Percentiles rank a stretch among this genome's conserved stretches.
phyloP scores from a whole-genome alignment of 2,329 filamentous ascomycete genomes.

The Apiospora rasikravindrae region DNA sequence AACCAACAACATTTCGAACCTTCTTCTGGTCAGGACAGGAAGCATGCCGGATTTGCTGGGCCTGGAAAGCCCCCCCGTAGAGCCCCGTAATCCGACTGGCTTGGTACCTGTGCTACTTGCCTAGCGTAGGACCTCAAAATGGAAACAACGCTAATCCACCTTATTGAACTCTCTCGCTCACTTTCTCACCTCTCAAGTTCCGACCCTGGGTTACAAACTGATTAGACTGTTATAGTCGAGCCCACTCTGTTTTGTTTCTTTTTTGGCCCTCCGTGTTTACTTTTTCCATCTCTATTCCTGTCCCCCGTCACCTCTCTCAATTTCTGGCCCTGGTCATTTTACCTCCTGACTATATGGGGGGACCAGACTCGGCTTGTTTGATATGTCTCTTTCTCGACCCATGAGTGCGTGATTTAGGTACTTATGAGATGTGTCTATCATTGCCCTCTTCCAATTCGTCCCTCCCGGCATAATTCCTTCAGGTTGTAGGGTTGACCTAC shows the following conservation, averaged over 20 bases:
- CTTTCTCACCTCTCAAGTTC: neutral
- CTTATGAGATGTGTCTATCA: slow-evolving; percentile 1
- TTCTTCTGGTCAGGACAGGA: neutral
- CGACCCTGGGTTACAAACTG: slow-evolving; percentile 10
- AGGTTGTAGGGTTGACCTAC: neutral
- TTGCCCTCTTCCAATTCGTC: slow-evolving; percentile 13
- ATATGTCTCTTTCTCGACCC: slow-evolving; percentile 16
- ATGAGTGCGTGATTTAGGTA: slow-evolving; percentile 13
- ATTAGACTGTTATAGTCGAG: slow-evolving; percentile 15
- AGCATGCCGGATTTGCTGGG: slow-evolving; percentile 2
- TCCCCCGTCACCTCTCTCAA: neutral
- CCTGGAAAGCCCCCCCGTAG: neutral
- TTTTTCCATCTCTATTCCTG: neutral
- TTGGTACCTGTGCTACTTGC: slow-evolving; percentile 13
- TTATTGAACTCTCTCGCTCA: slow-evolving; percentile 9
- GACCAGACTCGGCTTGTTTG: slow-evolving; percentile 11
- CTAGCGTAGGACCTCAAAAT: slow-evolving; percentile 1
- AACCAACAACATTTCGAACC: neutral
- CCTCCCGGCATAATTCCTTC: neutral
- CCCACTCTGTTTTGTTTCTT: neutral
- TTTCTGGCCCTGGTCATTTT: neutral
- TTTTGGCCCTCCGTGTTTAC: neutral
- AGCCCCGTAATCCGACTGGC: slow-evolving; percentile 6
- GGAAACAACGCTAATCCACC: slow-evolving; percentile 12
- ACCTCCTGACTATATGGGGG: slow-evolving; percentile 1